Evolutionary conservation across 768 basidiomycete genomes (phyloP).

Genomic region (Leucosporidium yakuticum): DNA sequence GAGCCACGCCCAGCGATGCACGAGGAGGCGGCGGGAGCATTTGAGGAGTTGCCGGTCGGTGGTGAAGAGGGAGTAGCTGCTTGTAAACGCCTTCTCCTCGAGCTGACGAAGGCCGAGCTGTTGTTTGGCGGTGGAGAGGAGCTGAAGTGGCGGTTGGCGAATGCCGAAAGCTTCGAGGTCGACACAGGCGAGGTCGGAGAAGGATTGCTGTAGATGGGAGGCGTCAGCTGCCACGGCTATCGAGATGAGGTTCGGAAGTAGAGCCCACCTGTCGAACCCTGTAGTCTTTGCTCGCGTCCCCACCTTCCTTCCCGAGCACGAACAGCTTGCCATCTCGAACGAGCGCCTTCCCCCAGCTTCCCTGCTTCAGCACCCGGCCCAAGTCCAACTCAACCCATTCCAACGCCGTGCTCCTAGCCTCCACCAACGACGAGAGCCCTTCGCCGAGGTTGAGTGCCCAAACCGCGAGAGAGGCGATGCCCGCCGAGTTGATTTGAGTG

Average conservation of each 20-base stretch:
- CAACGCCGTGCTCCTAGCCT: not conserved
- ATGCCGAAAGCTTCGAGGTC: not conserved
- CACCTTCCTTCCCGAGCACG: not conserved
- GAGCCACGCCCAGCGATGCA: constrained; percentile 95
- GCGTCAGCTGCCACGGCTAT: not conserved
- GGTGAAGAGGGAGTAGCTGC: constrained; percentile 47
- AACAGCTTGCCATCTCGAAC: not conserved
- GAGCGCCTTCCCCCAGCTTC: not conserved
- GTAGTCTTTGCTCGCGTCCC: not conserved
- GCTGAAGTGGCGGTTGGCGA: not conserved
- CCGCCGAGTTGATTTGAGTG: not conserved
- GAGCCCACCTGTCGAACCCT: not conserved
- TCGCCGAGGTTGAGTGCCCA: constrained; percentile 1
- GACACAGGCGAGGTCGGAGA: not conserved
- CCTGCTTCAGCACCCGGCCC: not conserved
- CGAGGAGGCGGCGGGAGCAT: constrained; percentile 73
- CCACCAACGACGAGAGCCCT: not conserved
- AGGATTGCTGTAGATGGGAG: not conserved
- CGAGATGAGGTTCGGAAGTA: not conserved
- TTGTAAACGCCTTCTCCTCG: too few species aligned
- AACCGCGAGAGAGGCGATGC: not conserved
- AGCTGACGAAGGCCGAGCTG: not conserved
- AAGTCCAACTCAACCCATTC: not conserved
- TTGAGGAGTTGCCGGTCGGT: constrained; percentile 82
- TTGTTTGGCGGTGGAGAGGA: not conserved